Evolutionary conservation across 208 protist genomes (phyloP).

Genomic region (Leishmania arabica): DNA sequence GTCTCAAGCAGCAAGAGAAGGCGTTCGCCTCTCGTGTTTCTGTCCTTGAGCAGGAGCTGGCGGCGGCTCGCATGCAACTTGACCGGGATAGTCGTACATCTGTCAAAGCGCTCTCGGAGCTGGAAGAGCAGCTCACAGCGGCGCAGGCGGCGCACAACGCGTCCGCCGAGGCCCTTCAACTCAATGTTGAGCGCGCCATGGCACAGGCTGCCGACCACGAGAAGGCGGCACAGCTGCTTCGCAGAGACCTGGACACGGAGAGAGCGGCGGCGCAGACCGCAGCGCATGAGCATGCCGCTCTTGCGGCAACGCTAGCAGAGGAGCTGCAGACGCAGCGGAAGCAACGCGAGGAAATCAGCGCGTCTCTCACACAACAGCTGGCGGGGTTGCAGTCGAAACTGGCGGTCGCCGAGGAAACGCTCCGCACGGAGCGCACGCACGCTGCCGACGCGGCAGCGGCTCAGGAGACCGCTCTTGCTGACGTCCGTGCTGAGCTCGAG

Average conservation of each 20-base stretch:
- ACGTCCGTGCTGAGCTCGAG: conserved; percentile 6
- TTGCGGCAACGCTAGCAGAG: background rate
- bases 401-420: background rate
- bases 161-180: background rate
- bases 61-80: background rate
- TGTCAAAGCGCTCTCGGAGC: background rate
- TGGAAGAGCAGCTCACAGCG: conserved; percentile 8
- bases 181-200: background rate
- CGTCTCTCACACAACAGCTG: conserved; percentile 8
- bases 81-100: background rate
- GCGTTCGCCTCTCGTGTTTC: background rate
- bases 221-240: conserved; percentile 5
- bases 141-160: conserved; percentile 3
- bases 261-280: background rate
- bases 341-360: background rate
- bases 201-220: conserved; percentile 5
- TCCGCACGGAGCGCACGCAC: background rate
- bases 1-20: background rate
- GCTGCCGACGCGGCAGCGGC: background rate
- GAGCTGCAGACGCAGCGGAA: conserved; percentile 3
- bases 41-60: conserved; percentile 1
- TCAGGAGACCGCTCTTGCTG: background rate
- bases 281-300: background rate
- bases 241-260: conserved; percentile 15
- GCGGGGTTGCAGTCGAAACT: conserved; percentile 17